A percentile compares a stretch with the other conserved stretches of the same genome.
Conservation (phyloP, 192 early-diverging fungal genomes). For the Entrophospora sp. region DNA sequence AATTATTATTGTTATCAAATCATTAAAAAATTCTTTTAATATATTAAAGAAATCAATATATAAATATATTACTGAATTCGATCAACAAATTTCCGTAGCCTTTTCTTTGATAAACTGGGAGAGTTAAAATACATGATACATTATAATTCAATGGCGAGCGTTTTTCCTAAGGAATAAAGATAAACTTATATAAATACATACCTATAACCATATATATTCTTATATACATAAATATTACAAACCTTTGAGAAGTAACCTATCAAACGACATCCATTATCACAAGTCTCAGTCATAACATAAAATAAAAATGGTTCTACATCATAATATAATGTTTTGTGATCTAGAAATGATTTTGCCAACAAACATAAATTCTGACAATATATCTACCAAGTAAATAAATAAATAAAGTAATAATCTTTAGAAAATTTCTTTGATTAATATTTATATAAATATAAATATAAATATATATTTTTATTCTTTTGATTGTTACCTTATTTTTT, state of each 20-base stretch:
- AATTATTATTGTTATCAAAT: not conserved
- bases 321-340: slow-evolving; percentile 95
- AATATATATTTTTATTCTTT: no score
- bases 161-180: slow-evolving; percentile 61
- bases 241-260: slow-evolving; percentile 95
- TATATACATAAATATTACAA: not conserved
- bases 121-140: slow-evolving; percentile 81
- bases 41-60: no score
- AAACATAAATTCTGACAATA: slow-evolving; percentile 97
- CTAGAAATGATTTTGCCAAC: slow-evolving; percentile 91
- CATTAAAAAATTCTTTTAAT: no score
- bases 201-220: no score
- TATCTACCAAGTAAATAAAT: no score
- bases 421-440: no score
- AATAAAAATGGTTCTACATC: slow-evolving; percentile 98
- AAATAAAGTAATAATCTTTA: not conserved
- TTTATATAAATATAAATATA: no score
- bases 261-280: slow-evolving; percentile 73
- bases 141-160: slow-evolving; percentile 74
- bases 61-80: slow-evolving; percentile 69
- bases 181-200: no score
- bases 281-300: slow-evolving; percentile 85
- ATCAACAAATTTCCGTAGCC: slow-evolving; percentile 87
- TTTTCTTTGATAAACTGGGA: slow-evolving; percentile 78
- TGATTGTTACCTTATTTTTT: slow-evolving; percentile 74